These are phyloP conservation scores for Aspergillus eucalypticola DNA, from an alignment of 2,329 filamentous ascomycete genomes.

Conservation along the genomic window DNA sequence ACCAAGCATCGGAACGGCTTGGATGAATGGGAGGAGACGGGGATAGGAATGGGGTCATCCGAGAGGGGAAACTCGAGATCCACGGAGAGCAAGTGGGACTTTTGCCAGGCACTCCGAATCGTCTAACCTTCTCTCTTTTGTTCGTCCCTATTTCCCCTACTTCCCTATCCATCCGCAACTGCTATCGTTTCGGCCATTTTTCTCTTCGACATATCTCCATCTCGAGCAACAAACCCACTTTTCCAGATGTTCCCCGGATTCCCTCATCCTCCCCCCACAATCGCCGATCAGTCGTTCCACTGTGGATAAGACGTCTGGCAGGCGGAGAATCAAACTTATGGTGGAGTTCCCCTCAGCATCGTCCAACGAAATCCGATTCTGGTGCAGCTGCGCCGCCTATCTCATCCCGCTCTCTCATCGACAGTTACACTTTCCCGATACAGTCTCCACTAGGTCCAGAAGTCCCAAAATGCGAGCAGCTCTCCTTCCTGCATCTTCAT, in stretches of 20 bases:
- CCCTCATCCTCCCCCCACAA: conserved; percentile 12
- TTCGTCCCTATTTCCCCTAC: too few species aligned
- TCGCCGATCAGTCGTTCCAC: conserved; percentile 20
- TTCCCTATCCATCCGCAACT: background rate
- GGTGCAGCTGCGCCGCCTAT: background rate
- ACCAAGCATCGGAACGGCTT: background rate
- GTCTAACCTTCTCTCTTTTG: too few species aligned
- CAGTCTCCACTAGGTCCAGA: conserved; percentile 13
- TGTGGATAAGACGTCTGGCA: conserved; percentile 12
- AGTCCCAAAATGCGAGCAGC: conserved; percentile 1
- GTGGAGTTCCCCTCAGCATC: conserved; percentile 4
- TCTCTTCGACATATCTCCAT: background rate
- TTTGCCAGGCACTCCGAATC: too few species aligned
- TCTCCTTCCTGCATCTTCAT: background rate
- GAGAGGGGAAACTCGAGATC: background rate
- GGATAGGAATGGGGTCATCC: background rate
- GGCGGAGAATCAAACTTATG: conserved; percentile 3
- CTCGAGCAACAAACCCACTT: background rate
- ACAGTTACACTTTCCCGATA: background rate
- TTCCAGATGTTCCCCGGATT: conserved; percentile 18
- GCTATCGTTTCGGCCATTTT: too few species aligned
- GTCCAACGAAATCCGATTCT: conserved; percentile 14
- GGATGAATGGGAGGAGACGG: background rate
- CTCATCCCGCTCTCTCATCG: conserved; percentile 3
- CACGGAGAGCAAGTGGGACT: too few species aligned